Evolutionary conservation across 2,329 filamentous ascomycete genomes (phyloP).

Genomic region (Aspergillus nomiae): DNA sequence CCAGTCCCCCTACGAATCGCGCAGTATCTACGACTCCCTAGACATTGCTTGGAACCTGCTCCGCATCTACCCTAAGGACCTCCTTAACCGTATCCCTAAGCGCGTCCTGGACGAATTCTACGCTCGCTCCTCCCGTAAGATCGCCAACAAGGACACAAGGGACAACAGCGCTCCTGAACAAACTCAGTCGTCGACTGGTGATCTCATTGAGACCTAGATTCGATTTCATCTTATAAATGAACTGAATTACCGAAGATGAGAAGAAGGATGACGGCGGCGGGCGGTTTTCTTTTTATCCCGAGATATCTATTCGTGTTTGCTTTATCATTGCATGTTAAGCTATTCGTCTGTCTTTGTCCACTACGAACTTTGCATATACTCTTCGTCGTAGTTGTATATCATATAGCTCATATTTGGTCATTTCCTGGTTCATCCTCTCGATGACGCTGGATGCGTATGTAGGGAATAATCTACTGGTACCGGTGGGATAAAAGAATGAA

Average conservation of each 20-base stretch:
- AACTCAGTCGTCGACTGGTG: constrained; percentile 30
- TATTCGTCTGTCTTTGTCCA: not conserved
- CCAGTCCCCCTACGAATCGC: constrained; percentile 89
- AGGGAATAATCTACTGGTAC: not conserved
- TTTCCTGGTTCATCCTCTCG: not conserved
- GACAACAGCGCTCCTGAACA: constrained; percentile 42
- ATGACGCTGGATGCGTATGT: not conserved
- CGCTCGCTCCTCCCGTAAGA: constrained; percentile 56
- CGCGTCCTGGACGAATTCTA: constrained; percentile 84
- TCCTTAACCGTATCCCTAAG: constrained; percentile 91
- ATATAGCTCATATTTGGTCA: constrained; percentile 4
- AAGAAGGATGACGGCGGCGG: not conserved
- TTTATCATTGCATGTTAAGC: constrained; percentile 3
- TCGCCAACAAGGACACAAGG: constrained; percentile 50
- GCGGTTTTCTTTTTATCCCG: constrained; percentile 1
- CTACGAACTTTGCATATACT: constrained; percentile 19
- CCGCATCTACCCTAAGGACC: constrained; percentile 95
- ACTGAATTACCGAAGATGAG: not conserved
- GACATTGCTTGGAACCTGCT: constrained; percentile 96
- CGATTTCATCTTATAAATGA: constrained; percentile 3
- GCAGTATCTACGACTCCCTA: constrained; percentile 88
- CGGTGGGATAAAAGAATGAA: not conserved
- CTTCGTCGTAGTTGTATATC: constrained; percentile 20
- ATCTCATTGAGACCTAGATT: constrained; percentile 45
- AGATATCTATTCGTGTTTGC: constrained; percentile 2